These are phyloP conservation scores for Cordyceps pruinosa DNA, from an alignment of 2,329 filamentous ascomycete genomes.

Conservation along the genomic window DNA sequence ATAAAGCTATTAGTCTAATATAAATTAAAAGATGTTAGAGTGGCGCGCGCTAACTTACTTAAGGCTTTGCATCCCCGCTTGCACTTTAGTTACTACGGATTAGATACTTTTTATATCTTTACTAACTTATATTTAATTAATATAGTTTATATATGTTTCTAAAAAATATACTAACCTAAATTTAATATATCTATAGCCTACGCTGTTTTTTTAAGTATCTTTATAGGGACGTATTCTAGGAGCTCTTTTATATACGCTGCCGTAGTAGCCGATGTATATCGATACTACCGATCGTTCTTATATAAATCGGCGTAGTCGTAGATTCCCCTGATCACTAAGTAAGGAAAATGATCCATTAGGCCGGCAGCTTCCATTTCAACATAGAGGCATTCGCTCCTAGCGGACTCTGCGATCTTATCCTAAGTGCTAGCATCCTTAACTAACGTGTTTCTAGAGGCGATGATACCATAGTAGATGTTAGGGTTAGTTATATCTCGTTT, in stretches of 20 bases:
- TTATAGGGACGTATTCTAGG: neutral
- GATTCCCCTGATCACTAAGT: conserved; percentile 28
- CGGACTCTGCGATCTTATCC: conserved; percentile 9
- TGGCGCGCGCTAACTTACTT: neutral
- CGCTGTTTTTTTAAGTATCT: too few relatives aligned
- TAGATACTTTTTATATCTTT: neutral
- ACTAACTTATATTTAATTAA: too few relatives aligned
- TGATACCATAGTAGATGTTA: conserved; percentile 18
- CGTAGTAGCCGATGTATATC: conserved; percentile 18
- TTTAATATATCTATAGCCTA: too few relatives aligned
- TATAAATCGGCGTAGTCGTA: conserved; percentile 26
- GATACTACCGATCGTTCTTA: conserved; percentile 21
- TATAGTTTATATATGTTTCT: too few relatives aligned
- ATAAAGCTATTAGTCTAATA: neutral
- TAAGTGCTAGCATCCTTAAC: conserved; percentile 15
- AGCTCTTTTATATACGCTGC: conserved; percentile 19
- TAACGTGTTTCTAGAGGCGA: conserved; percentile 19
- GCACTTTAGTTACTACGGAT: neutral
- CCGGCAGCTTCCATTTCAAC: conserved; percentile 22
- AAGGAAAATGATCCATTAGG: conserved; percentile 15
- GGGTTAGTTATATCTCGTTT: conserved; percentile 9
- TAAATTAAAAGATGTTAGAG: too few relatives aligned
- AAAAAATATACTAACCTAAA: too few relatives aligned
- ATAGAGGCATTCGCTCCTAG: conserved; percentile 14
- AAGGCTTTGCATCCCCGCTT: neutral